A percentile compares a stretch with the other conserved stretches of the same genome.
Conservation (phyloP, 2,329 filamentous ascomycete genomes). For the Colletotrichum noveboracense region DNA sequence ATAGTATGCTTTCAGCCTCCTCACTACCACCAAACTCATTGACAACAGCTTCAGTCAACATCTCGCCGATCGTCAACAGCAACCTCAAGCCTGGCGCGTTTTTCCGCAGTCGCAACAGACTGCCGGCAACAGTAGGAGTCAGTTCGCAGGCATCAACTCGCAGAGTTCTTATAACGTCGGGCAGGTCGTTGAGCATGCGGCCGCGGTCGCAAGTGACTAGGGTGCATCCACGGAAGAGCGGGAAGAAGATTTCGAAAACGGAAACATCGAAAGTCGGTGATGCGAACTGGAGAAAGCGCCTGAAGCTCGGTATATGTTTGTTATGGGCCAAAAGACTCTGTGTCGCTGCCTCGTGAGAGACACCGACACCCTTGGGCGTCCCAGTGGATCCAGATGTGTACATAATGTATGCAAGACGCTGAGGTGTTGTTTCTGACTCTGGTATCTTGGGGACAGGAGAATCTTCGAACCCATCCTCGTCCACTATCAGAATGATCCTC, state of each 20-base stretch:
- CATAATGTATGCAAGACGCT: constrained; percentile 82
- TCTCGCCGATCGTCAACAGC: constrained; percentile 89
- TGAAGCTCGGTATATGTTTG: constrained; percentile 75
- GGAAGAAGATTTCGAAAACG: constrained; percentile 94
- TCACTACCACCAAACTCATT: constrained; percentile 75
- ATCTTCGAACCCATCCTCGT: constrained; percentile 23
- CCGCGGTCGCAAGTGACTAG: constrained; percentile 74
- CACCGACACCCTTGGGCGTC: constrained; percentile 82
- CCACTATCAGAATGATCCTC: constrained; percentile 41
- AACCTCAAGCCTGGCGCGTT: constrained; percentile 72
- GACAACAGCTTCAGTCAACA: constrained; percentile 81
- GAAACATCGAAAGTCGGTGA: constrained; percentile 94
- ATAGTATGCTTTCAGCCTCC: constrained; percentile 67
- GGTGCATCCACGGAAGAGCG: constrained; percentile 74
- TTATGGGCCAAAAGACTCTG: constrained; percentile 86
- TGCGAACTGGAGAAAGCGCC: constrained; percentile 87
- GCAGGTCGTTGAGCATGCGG: constrained; percentile 77
- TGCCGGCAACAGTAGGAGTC: constrained; percentile 85
- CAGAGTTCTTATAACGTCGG: constrained; percentile 67
- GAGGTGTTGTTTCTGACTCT: background rate
- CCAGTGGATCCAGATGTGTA: constrained; percentile 94
- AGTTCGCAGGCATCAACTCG: constrained; percentile 84
- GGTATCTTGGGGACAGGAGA: background rate
- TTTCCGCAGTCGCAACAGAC: constrained; percentile 70
- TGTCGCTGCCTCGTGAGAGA: constrained; percentile 80